Percentiles rank a stretch among this genome's conserved stretches.
phyloP scores from a whole-genome alignment of 768 basidiomycete genomes.

The Boletus insuetus region DNA sequence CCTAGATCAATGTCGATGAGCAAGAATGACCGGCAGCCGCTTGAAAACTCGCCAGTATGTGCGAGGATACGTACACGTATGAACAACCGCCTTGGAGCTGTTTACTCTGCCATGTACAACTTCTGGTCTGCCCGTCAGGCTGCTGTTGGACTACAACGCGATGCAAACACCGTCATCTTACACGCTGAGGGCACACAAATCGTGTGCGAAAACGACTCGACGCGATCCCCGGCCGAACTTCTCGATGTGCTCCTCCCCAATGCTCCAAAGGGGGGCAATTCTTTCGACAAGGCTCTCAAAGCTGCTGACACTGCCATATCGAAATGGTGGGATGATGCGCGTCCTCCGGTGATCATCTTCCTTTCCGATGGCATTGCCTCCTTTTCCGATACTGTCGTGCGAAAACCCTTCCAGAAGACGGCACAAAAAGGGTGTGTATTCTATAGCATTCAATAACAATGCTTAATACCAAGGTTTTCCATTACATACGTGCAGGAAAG shows the following conservation, averaged over 20 bases:
- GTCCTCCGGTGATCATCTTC: constrained; percentile 53
- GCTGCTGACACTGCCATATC: constrained; percentile 38
- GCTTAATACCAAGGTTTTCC: not conserved
- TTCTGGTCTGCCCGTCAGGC: constrained; percentile 54
- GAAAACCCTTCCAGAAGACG: constrained; percentile 35
- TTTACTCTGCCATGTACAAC: constrained; percentile 48
- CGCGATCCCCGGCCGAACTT: constrained; percentile 42
- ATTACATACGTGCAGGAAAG: constrained; percentile 39
- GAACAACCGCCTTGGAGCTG: constrained; percentile 57
- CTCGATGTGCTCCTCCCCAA: constrained; percentile 38
- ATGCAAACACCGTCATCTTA: constrained; percentile 54
- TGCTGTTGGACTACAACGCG: constrained; percentile 36
- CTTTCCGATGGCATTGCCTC: constrained; percentile 53
- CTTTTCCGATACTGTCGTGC: constrained; percentile 34
- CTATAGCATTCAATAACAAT: too few species aligned
- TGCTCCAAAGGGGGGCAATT: constrained; percentile 39
- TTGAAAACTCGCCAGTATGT: constrained; percentile 35
- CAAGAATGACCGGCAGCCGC: constrained; percentile 38
- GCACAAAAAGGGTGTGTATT: constrained; percentile 40
- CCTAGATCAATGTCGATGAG: constrained; percentile 52
- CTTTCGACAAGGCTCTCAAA: constrained; percentile 41
- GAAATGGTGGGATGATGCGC: constrained; percentile 42
- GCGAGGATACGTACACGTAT: constrained; percentile 28
- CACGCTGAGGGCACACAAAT: constrained; percentile 32
- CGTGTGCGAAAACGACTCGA: constrained; percentile 43